These are phyloP conservation scores for Coffea canephora DNA, from an alignment of 257 asterid genomes.

Conservation along the genomic window DNA sequence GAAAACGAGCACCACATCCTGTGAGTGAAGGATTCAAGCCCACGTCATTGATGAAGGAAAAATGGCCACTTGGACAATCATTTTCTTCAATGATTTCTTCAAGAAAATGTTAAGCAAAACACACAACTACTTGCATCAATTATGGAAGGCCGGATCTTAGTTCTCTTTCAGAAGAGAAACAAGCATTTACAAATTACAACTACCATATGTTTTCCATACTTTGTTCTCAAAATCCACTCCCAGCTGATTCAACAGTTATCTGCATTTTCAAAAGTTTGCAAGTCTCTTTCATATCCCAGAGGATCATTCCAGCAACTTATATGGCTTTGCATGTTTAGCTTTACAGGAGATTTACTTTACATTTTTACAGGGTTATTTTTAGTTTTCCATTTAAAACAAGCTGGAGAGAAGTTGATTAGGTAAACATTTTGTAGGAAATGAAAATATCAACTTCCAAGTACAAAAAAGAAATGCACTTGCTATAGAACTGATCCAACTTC, in stretches of 20 bases:
- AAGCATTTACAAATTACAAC: background rate
- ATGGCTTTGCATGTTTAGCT: background rate
- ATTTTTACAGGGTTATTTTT: background rate
- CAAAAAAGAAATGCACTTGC: conserved; percentile 4
- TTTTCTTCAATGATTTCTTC: background rate
- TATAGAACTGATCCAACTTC: background rate
- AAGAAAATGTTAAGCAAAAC: background rate
- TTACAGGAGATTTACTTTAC: background rate
- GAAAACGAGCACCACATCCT: background rate
- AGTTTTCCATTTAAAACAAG: background rate
- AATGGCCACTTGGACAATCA: background rate
- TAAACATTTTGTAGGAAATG: background rate
- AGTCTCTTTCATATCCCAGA: background rate
- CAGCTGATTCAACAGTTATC: background rate
- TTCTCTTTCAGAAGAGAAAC: background rate
- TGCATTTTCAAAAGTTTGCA: background rate
- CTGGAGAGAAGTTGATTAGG: background rate
- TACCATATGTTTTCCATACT: background rate
- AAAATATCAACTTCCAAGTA: background rate
- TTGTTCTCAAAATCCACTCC: background rate
- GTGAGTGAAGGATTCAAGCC: background rate
- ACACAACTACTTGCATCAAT: background rate
- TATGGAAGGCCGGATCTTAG: background rate
- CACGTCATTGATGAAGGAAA: background rate
- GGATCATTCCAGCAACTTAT: background rate